Base-by-base conservation (phyloP, 352 stramenopile species). In the Phytophthora foliorum region DNA sequence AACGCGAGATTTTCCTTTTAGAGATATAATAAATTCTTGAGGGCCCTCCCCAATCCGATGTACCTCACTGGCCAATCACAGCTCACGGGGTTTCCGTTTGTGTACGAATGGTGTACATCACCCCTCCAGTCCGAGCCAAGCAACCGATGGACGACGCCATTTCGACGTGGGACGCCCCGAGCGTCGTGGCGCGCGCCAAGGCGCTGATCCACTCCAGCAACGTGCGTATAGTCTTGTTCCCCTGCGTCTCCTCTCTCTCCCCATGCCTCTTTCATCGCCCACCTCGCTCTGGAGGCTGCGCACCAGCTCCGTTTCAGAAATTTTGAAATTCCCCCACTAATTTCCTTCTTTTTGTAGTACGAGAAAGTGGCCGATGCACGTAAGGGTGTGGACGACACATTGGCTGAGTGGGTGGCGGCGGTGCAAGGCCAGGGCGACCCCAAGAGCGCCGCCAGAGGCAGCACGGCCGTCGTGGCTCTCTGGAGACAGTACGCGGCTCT, bases 131-230 rank as follows among this genome's bases (percentile, higher is more conserved):
- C 17, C 29, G 8, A 58, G 24, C 36, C 50, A 67, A 75, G 56
- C 57, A 74, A 74, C 46, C 25, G 63, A 82, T 80, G 67, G 44
- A 68, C 42, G 77, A 82, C 34, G 63, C 71, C 22, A 66, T 77
- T 31, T 45, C 55, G 42, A 63, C 66, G n/a, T 93, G 85, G 85
- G 68, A 85, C 44, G 67, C 86, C 5, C 51, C 78, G 13, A 58
- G 51, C 24, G 77, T 91, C 69, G 79, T 94, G 59, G 78, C 81
- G 49, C 67, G 60, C 8, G 86, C 84, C 36, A 92, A 90, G 57
- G 81, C 86, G 57, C 69, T 91, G 25, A 94, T 94, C 59, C 81
- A 88, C 65, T 57, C 74, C 16, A 92, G 81, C 75, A 94, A 94
- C 70, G 86, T 94, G 76, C 72, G 86, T 88, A n/a, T 31, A 21